Conservation (phyloP, 306 rosid genomes). For the Parietaria judaica region DNA sequence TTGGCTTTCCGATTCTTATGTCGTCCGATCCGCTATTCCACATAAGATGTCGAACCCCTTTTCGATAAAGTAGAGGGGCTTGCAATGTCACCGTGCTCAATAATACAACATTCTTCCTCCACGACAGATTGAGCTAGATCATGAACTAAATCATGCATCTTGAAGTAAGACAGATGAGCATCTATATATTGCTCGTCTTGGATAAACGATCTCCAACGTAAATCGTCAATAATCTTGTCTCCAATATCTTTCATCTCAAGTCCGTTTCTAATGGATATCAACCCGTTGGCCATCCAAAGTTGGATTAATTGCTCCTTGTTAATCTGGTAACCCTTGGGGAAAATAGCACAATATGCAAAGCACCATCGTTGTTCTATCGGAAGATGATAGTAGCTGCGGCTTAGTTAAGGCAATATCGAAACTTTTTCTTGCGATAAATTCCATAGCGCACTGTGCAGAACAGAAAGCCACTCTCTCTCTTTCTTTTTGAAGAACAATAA, state of each 20-base stretch:
- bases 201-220: conserved; percentile 26
- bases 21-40: too few species aligned
- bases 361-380: conserved; percentile 15
- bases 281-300: conserved; percentile 40
- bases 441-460: conserved; percentile 21
- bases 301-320: conserved; percentile 14
- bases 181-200: conserved; percentile 1
- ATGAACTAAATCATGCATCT: conserved; percentile 29
- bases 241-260: conserved; percentile 18
- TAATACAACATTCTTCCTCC: conserved; percentile 9
- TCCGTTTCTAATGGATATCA: conserved; percentile 2
- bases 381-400: conserved; percentile 18
- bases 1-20: not conserved
- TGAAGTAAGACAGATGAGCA: not conserved
- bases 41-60: not conserved
- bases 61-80: not conserved
- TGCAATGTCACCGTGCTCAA: not conserved
- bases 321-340: conserved; percentile 22
- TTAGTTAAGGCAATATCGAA: conserved; percentile 15
- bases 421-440: not conserved
- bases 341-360: conserved; percentile 26
- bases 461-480: conserved; percentile 7
- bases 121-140: conserved; percentile 27
- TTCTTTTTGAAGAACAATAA: conserved; percentile 14
- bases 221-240: conserved; percentile 20